phyloP scores from a whole-genome alignment of 441 rosid genomes.

The Mallotus repandus region DNA sequence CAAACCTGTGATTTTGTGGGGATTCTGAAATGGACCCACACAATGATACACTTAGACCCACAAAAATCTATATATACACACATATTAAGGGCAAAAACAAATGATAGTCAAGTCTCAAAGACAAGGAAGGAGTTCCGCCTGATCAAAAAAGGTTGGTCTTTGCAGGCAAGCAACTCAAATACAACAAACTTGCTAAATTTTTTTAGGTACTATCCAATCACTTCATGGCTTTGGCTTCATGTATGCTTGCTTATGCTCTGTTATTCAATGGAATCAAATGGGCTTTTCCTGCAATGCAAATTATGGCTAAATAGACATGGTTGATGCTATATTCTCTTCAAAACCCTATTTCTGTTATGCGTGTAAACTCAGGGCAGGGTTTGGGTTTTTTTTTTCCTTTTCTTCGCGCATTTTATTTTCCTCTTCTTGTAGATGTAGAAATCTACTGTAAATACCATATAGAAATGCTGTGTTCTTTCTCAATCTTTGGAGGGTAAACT shows the following conservation, averaged over 20 bases:
- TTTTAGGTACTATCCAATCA: neutral
- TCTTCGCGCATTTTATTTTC: neutral
- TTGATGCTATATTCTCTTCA: neutral
- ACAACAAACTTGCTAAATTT: neutral
- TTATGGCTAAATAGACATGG: neutral
- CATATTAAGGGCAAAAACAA: no score
- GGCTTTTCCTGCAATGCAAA: neutral
- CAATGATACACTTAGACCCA: no score
- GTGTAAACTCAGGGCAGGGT: neutral
- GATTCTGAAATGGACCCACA: conserved; percentile 2
- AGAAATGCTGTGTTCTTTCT: neutral
- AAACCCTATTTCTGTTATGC: neutral
- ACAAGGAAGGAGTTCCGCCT: no score
- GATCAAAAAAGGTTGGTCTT: no score
- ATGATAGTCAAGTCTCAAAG: no score
- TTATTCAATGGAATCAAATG: neutral
- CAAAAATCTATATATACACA: no score
- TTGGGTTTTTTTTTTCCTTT: no score
- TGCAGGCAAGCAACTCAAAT: no score
- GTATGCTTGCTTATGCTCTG: neutral
- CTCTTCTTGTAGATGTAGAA: no score
- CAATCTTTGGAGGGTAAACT: no score
- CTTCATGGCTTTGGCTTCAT: neutral
- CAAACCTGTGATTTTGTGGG: neutral
- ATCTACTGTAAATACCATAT: neutral